These are phyloP conservation scores for Gossypium rotundifolium DNA, from an alignment of 345 rosid species.

Conservation along the genomic window DNA sequence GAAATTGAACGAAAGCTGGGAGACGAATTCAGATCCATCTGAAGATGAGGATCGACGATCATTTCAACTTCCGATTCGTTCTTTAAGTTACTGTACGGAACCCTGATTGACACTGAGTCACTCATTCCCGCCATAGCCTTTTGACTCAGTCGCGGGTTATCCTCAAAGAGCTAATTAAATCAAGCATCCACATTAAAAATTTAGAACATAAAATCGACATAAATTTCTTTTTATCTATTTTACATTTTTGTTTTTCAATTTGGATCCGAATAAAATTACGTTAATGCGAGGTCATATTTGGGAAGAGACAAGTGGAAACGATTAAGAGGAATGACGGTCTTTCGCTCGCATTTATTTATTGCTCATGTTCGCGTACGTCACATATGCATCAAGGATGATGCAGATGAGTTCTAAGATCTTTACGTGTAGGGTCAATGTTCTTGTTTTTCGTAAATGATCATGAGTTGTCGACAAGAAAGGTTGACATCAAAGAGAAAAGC, in stretches of 20 bases:
- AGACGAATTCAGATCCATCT: conserved; percentile 30
- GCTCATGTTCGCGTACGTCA: no score
- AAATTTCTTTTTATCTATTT: neutral
- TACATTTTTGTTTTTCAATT: neutral
- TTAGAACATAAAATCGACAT: neutral
- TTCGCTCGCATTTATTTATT: no score
- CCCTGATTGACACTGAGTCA: conserved; percentile 38
- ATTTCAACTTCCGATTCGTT: conserved; percentile 69
- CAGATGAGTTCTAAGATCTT: no score
- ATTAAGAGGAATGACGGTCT: no score
- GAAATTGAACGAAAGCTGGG: conserved; percentile 21
- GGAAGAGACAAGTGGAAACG: neutral
- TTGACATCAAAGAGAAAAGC: no score
- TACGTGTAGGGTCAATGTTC: no score
- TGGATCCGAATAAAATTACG: conserved; percentile 3
- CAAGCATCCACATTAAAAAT: conserved; percentile 4
- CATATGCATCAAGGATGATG: no score
- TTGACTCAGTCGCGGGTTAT: neutral
- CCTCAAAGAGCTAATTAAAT: neutral
- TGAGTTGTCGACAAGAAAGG: no score
- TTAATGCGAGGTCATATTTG: conserved; percentile 9
- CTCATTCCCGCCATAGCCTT: conserved; percentile 37
- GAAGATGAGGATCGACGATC: conserved; percentile 36
- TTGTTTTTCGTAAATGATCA: no score
- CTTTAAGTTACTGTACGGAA: conserved; percentile 70